Evolutionary conservation across 352 stramenopile species (phyloP).

Genomic region (Phytopythium kandeliae): DNA sequence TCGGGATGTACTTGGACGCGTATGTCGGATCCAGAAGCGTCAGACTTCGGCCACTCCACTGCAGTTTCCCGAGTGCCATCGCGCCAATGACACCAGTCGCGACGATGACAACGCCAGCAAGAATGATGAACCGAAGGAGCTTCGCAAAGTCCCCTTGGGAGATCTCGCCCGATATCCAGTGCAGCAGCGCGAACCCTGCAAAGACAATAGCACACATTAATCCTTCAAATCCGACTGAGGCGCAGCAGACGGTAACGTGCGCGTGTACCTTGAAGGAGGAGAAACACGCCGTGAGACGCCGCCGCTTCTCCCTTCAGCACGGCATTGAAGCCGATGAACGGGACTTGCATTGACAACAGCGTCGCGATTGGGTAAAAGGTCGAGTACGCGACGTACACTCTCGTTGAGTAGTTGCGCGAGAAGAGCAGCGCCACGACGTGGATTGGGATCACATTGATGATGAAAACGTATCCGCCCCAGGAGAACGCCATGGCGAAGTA

Average conservation of each 20-base stretch:
- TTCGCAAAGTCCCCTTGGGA: slow-evolving; percentile 36
- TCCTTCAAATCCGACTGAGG: slow-evolving; percentile 12
- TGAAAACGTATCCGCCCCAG: slow-evolving; percentile 99
- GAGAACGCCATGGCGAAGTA: slow-evolving; percentile 97
- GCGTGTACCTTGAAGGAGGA: slow-evolving; percentile 74
- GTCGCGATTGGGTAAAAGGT: slow-evolving; percentile 97
- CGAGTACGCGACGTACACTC: slow-evolving; percentile 96
- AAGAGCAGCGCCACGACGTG: slow-evolving; percentile 92
- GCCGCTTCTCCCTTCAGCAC: slow-evolving; percentile 80
- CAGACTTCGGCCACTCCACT: slow-evolving; percentile 90
- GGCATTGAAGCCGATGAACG: slow-evolving; percentile 97
- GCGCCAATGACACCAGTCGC: slow-evolving; percentile 32
- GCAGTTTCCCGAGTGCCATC: slow-evolving; percentile 67
- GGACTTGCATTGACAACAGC: slow-evolving; percentile 95
- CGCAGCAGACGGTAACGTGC: not conserved
- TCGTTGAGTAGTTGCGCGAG: slow-evolving; percentile 85
- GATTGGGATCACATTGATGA: slow-evolving; percentile 98
- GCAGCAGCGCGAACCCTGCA: slow-evolving; percentile 45
- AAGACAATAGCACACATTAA: slow-evolving; percentile 5
- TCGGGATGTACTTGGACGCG: slow-evolving; percentile 93
- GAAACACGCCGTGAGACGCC: slow-evolving; percentile 90
- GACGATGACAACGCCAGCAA: slow-evolving; percentile 26
- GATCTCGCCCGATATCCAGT: slow-evolving; percentile 45
- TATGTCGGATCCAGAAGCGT: slow-evolving; percentile 92
- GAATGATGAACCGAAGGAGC: slow-evolving; percentile 37